Conservation (phyloP, 2,329 filamentous ascomycete species). For the Fusarium incarnatum region DNA sequence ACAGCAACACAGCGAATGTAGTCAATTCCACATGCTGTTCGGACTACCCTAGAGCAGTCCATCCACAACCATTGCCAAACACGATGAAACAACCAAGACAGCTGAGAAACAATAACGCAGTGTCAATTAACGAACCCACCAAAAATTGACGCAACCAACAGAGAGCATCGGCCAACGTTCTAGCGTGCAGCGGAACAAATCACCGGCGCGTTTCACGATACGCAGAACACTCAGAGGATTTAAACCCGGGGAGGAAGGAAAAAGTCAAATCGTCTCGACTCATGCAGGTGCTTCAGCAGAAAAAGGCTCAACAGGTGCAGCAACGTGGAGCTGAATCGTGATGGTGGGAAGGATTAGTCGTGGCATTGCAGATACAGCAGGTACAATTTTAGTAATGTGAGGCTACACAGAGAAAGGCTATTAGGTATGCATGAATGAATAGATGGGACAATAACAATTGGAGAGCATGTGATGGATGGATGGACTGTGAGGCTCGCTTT, state of each 20-base stretch:
- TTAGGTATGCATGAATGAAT: not conserved
- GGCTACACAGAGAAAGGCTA: not conserved
- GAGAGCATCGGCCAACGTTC: not conserved
- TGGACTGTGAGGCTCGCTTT: conserved; percentile 10
- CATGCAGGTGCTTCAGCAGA: conserved; percentile 7
- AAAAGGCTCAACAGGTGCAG: conserved; percentile 5
- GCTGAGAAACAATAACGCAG: not conserved
- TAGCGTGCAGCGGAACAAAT: conserved; percentile 7
- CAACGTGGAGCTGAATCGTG: conserved; percentile 16
- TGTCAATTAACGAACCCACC: not conserved
- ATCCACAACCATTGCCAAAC: not conserved
- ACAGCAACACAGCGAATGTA: not conserved
- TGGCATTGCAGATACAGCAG: not conserved
- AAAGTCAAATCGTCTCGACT: conserved; percentile 5
- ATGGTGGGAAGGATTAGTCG: not conserved
- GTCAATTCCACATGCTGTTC: not conserved
- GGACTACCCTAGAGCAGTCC: not conserved
- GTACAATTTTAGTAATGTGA: not conserved
- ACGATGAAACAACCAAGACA: not conserved
- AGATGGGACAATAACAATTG: not conserved
- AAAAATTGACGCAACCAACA: not conserved
- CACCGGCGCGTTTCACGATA: conserved; percentile 21
- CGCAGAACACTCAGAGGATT: not conserved
- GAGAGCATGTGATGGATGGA: not conserved
- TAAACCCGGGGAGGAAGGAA: not conserved